Base-by-base conservation (phyloP, 2,329 filamentous ascomycete genomes). In the Didymella pinodella region DNA sequence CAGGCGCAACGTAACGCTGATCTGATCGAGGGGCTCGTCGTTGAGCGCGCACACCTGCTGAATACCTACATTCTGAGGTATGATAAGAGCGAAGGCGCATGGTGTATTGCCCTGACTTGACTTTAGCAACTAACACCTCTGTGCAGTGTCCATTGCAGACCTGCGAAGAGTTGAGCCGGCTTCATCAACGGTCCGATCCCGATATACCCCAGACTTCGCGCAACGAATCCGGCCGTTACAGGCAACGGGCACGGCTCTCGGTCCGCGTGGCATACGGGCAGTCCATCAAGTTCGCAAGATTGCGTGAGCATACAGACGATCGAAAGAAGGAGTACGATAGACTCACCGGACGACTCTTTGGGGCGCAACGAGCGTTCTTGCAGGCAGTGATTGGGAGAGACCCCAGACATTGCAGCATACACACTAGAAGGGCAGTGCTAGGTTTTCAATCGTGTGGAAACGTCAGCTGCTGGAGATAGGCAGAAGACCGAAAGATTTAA, bases 391-490 rank as follows among this genome's bases (percentile, higher is more conserved):
- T 20, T 22, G 36, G 16, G 20, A 44, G 11, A 34, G 49, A 51
- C 20, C 44, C 57, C 56, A 57, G 53, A 55, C 57, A 46, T 58
- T 53, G 43, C 52, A 41, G 54, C 54, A 45, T 31, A 43, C 25
- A 48, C 40, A 59, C 57, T 43, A n/a, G 40, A 46, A 60, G 63
- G 66, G 38, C 57, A 54, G 52, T 47, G 50, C 52, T 45, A 46
- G 57, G 55, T 65, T 65, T 66, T 66, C 56, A 68, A 63, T 60
- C 57, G 47, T 48, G 60, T 59, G 48, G 38, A 44, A 50, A 26
- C 43, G 26, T 59, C 64, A 59, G 65, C 65, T 49, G n/a, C 62
- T 74, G 72, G 71, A 75, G 68, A 68, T 72, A 72, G 58, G 52
- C 59, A 34, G 63, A 61, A 28, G 51, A 64, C 65, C 65, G 64